These are phyloP conservation scores for Eucalyptus urophylla DNA, from an alignment of 345 rosid genomes.

Conservation along the genomic window DNA sequence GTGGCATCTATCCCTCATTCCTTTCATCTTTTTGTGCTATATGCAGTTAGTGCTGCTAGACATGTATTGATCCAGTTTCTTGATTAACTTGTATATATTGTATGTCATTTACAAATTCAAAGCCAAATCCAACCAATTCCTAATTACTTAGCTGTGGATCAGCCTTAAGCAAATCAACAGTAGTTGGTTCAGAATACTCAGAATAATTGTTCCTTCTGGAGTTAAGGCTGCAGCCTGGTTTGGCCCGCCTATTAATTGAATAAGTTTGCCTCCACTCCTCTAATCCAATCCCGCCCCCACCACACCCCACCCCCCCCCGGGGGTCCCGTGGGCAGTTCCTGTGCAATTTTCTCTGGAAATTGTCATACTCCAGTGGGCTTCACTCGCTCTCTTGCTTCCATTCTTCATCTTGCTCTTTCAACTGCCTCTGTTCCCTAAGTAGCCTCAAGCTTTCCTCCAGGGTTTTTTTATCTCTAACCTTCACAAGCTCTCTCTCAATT, in stretches of 20 bases:
- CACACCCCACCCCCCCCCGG: too few relatives aligned
- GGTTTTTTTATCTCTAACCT: background rate
- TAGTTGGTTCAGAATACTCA: conserved; percentile 50
- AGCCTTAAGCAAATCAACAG: conserved; percentile 55
- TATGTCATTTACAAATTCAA: conserved; percentile 20
- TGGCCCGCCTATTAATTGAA: background rate
- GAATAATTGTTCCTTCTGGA: conserved; percentile 22
- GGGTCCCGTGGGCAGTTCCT: background rate
- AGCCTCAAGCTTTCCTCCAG: background rate
- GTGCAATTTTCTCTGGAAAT: background rate
- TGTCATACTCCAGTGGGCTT: background rate
- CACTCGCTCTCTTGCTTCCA: background rate
- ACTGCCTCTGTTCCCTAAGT: background rate
- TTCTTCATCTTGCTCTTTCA: background rate
- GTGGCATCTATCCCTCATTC: background rate
- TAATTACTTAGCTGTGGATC: conserved; percentile 37
- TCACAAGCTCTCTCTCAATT: background rate
- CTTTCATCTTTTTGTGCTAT: background rate
- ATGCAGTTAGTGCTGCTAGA: background rate
- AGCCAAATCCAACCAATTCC: conserved; percentile 50
- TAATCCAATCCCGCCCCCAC: background rate
- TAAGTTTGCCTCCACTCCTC: background rate
- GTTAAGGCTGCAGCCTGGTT: conserved; percentile 18
- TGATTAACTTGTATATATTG: background rate
- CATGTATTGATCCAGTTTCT: background rate